Evolutionary conservation across 305 asterid genomes (phyloP).

Genomic region (Fraxinus greggii): DNA sequence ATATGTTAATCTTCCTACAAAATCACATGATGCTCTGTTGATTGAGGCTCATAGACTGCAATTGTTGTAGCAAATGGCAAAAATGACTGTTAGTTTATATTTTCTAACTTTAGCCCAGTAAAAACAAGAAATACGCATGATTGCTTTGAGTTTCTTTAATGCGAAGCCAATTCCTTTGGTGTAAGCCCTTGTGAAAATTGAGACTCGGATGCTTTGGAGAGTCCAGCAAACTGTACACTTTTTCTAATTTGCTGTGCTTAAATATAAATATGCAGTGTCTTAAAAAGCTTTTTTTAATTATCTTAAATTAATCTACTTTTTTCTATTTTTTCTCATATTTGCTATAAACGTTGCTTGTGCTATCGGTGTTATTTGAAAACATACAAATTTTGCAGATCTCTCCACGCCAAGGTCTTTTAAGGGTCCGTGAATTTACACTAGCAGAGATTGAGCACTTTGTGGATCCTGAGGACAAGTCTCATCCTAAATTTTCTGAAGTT

Average conservation of each 20-base stretch:
- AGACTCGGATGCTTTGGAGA: not conserved
- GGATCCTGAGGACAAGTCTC: constrained; percentile 85
- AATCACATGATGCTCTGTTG: not conserved
- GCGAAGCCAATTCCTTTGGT: not conserved
- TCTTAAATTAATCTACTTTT: not conserved
- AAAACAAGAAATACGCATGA: not conserved
- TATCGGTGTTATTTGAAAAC: not conserved
- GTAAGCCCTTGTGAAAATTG: not conserved
- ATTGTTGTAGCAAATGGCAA: constrained; percentile 14
- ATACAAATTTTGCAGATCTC: constrained; percentile 57
- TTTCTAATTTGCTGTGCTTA: not conserved
- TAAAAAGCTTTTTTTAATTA: not conserved
- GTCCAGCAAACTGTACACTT: not conserved
- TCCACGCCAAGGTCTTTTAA: constrained; percentile 90
- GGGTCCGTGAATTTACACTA: constrained; percentile 88
- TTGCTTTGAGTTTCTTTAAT: not conserved
- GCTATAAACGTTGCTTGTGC: not conserved
- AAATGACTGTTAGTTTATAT: not conserved
- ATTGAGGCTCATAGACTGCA: constrained; percentile 2
- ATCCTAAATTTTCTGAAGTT: constrained; percentile 77
- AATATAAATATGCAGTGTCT: not conserved
- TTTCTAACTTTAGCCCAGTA: constrained; percentile 4
- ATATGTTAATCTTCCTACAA: not conserved
- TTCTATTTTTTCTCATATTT: not conserved
- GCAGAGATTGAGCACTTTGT: constrained; percentile 96